Evolutionary conservation across 2,329 filamentous ascomycete genomes (phyloP).

Genomic region (Monosporascus sp.): DNA sequence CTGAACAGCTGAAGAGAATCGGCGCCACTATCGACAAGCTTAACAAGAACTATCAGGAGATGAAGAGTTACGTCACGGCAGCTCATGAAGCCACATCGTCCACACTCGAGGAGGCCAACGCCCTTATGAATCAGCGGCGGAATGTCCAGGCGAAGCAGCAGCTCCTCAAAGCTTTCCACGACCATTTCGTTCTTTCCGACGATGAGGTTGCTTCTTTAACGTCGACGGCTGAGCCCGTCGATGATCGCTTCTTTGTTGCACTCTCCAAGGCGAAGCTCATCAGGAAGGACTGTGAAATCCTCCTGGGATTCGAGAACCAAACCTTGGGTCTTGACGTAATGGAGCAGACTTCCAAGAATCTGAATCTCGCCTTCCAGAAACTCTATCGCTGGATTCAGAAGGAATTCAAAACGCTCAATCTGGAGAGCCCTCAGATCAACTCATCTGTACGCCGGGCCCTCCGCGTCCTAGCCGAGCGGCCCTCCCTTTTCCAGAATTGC

Average conservation of each 20-base stretch:
- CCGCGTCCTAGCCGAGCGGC: conserved; percentile 81
- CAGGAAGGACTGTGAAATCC: conserved; percentile 78
- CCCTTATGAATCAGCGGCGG: conserved; percentile 65
- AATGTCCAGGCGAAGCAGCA: conserved; percentile 76
- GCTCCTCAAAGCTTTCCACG: conserved; percentile 69
- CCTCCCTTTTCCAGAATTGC: conserved; percentile 87
- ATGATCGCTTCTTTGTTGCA: conserved; percentile 76
- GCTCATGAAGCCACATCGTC: conserved; percentile 70
- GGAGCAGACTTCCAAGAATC: conserved; percentile 79
- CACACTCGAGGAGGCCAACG: conserved; percentile 70
- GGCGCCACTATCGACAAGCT: conserved; percentile 71
- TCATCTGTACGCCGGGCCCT: conserved; percentile 77
- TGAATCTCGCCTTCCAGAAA: conserved; percentile 91
- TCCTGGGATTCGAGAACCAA: conserved; percentile 88
- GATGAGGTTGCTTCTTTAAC: conserved; percentile 73
- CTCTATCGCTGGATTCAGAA: conserved; percentile 92
- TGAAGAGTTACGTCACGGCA: conserved; percentile 71
- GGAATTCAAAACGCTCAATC: conserved; percentile 85
- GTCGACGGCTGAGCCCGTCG: conserved; percentile 72
- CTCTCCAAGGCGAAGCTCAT: conserved; percentile 80
- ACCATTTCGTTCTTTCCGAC: conserved; percentile 80
- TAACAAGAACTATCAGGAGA: conserved; percentile 73
- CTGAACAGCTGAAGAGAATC: conserved; percentile 86
- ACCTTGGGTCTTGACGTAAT: conserved; percentile 83
- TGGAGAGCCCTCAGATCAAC: conserved; percentile 92